Conservation (phyloP, 2,329 filamentous ascomycete species). For the Zasmidium citrigriseum region DNA sequence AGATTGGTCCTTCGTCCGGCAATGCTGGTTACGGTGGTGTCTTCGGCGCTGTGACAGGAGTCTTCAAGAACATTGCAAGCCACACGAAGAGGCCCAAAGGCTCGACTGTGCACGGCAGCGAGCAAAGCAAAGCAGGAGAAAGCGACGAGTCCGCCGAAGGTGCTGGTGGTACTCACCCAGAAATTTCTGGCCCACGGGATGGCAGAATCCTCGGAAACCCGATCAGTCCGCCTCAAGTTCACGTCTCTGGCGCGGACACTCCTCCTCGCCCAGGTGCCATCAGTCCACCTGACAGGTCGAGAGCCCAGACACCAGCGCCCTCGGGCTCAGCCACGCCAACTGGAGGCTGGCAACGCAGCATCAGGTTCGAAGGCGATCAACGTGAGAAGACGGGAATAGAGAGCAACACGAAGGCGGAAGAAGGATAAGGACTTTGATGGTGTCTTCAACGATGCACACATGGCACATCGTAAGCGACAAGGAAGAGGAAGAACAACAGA, state of each 20-base stretch:
- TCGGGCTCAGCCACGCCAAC: constrained; percentile 13
- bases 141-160: constrained; percentile 7
- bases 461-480: too few relatives aligned
- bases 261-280: background rate
- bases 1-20: constrained; percentile 4
- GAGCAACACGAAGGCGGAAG: background rate
- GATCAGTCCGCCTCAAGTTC: constrained; percentile 7
- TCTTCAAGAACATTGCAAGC: constrained; percentile 4
- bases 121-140: background rate
- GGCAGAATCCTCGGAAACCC: constrained; percentile 21
- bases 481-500: too few relatives aligned
- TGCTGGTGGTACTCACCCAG: constrained; percentile 11
- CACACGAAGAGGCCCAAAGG: constrained; percentile 6
- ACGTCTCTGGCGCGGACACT: background rate
- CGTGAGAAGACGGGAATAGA: background rate
- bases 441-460: background rate
- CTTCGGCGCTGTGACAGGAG: background rate
- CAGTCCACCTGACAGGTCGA: background rate
- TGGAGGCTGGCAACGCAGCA: constrained; percentile 29
- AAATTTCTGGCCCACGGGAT: constrained; percentile 20
- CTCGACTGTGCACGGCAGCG: constrained; percentile 34
- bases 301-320: background rate
- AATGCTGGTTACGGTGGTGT: background rate
- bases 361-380: constrained; percentile 26
- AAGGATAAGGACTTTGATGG: too few relatives aligned